These are phyloP conservation scores for Vigna radiata DNA, from an alignment of 306 rosid genomes.

Conservation along the genomic window DNA sequence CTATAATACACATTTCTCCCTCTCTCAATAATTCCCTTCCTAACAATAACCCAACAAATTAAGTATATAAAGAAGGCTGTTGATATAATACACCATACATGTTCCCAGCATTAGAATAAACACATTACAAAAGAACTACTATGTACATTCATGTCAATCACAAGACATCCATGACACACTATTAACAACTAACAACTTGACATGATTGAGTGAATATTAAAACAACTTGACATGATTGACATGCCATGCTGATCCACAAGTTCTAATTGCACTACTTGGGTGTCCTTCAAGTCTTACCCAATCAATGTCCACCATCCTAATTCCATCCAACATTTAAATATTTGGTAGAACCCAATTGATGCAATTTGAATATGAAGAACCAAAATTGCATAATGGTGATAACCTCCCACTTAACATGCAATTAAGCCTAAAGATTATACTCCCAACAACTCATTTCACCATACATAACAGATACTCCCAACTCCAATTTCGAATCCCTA, in stretches of 20 bases:
- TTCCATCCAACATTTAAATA: neutral
- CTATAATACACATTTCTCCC: too few relatives aligned
- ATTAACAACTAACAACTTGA: too few relatives aligned
- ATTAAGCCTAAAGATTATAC: neutral
- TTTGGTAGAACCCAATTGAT: neutral
- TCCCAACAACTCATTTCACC: neutral
- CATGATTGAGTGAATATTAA: neutral
- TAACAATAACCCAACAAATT: neutral
- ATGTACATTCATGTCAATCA: constrained; percentile 11
- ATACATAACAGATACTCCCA: neutral
- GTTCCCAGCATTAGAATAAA: constrained; percentile 18
- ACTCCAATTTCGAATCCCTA: too few relatives aligned
- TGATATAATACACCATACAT: constrained; percentile 1
- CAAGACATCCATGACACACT: neutral
- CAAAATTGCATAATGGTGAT: neutral
- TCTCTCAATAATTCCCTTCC: too few relatives aligned
- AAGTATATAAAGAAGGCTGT: constrained; percentile 5
- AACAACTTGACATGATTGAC: too few relatives aligned
- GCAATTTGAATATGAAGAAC: neutral
- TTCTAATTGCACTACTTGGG: neutral
- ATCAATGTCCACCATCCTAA: neutral
- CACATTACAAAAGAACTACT: neutral
- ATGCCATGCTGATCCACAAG: neutral
- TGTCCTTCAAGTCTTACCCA: neutral
- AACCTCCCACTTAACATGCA: too few relatives aligned